Percentiles rank a stretch among this genome's conserved stretches.
These are phyloP conservation scores for Pestalotiopsis sp. DNA, from an alignment of 2,329 filamentous ascomycete genomes.

Conservation along the genomic window DNA sequence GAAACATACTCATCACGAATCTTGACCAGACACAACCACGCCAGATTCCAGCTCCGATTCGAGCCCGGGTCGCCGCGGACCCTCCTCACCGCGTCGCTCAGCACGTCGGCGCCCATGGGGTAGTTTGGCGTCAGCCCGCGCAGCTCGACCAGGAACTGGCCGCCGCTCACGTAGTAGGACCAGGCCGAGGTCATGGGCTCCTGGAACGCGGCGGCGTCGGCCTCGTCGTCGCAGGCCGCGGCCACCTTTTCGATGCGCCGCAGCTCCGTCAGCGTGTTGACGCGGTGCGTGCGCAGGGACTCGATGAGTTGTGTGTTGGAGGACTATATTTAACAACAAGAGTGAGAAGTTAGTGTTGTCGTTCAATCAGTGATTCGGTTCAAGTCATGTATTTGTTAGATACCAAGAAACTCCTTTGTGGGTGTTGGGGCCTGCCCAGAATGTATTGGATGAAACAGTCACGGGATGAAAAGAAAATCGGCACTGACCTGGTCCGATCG, in stretches of 20 bases:
- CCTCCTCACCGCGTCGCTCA: constrained; percentile 66
- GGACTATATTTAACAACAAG: constrained; percentile 21
- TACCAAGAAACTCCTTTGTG: too few relatives aligned
- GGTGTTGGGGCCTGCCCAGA: background rate
- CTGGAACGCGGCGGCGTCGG: constrained; percentile 61
- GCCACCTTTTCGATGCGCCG: constrained; percentile 72
- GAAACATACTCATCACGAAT: constrained; percentile 65
- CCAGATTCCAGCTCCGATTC: constrained; percentile 75
- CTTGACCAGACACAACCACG: constrained; percentile 71
- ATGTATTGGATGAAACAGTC: constrained; percentile 13
- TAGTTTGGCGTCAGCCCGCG: constrained; percentile 68
- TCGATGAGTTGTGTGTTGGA: constrained; percentile 58
- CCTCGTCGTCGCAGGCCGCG: constrained; percentile 57
- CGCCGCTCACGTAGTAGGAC: constrained; percentile 67
- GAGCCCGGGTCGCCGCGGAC: constrained; percentile 67
- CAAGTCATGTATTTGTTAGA: background rate
- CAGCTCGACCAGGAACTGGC: constrained; percentile 72
- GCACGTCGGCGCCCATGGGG: constrained; percentile 66
- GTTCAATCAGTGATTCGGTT: fast-evolving
- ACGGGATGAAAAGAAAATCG: constrained; percentile 31
- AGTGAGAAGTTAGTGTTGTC: background rate
- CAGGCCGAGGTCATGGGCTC: constrained; percentile 71
- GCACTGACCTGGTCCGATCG: constrained; percentile 32
- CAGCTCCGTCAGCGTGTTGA: constrained; percentile 75
- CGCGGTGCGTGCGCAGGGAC: constrained; percentile 65